A percentile compares a stretch with the other conserved stretches of the same genome.
Conservation (phyloP, 139 green algal species). For the Chlorella sp. region DNA sequence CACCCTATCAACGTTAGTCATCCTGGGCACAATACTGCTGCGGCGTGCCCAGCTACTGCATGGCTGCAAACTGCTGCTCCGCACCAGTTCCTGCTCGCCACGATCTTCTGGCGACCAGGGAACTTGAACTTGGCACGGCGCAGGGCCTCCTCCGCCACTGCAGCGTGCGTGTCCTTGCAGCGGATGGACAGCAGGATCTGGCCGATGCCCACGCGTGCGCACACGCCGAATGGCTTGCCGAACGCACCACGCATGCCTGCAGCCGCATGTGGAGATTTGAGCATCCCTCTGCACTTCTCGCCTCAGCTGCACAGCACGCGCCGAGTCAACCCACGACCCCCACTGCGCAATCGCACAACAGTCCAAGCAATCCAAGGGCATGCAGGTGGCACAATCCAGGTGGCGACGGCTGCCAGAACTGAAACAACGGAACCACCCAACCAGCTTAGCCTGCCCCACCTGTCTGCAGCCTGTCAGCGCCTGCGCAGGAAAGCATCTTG, state of each 20-base stretch:
- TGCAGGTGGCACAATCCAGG: too few relatives aligned
- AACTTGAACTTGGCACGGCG: conserved; percentile 99
- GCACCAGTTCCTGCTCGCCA: conserved; percentile 93
- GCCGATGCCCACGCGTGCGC: conserved; percentile 94
- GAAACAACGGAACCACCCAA: background rate
- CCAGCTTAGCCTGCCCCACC: conserved; percentile 15
- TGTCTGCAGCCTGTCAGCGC: conserved; percentile 98
- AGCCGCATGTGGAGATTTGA: background rate
- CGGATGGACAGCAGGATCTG: conserved; percentile 98
- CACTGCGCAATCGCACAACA: background rate
- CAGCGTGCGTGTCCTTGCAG: conserved; percentile 88
- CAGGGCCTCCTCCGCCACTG: conserved; percentile 91
- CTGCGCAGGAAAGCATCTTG: conserved; percentile 99
- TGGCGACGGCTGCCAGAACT: background rate
- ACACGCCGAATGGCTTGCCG: conserved; percentile 94
- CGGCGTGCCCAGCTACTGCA: background rate
- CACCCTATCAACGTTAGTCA: background rate
- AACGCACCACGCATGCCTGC: conserved; percentile 98
- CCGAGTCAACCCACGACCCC: background rate
- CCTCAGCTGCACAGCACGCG: background rate
- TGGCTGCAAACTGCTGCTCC: conserved; percentile 20
- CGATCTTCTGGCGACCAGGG: conserved; percentile 98
- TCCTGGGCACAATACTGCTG: too few relatives aligned
- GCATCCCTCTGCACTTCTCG: background rate
- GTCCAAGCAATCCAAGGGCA: too few relatives aligned